Base-by-base conservation (phyloP, 2,329 filamentous ascomycete species). In the Fusarium piperis region DNA sequence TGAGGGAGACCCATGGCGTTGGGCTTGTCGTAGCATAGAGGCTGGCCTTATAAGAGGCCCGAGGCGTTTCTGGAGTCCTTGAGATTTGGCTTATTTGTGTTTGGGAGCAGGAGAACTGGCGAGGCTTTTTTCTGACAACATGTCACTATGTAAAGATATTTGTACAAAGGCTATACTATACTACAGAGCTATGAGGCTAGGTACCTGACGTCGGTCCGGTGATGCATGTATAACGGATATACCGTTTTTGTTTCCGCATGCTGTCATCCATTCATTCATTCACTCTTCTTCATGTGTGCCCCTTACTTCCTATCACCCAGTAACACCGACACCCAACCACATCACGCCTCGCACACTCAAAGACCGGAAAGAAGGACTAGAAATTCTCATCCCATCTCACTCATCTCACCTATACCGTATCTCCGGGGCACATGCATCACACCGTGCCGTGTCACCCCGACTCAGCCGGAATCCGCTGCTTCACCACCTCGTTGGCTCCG, bases 391-490 rank as follows among this genome's bases (percentile, higher is more conserved):
- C 39, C 41, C 56, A 67, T 46, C 26, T 30, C 44, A 13, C 26
- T 30, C 44, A 48, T 48, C 44, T 28, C 26, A 28, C 44, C 44
- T 48, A 48, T 64, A 38, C 55, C 58, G 56, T 56, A 67, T 68
- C 58, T 59, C 55, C 55, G 57, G 55, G 41, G 26, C 20, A 44
- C 28, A 28, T 30, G 48, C 38, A 67, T 67, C 48, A 32, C 18
- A 71, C 59, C 38, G 56, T 33, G 65, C 30, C 15, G 67, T 72
- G 67, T 65, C 26, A 76, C 67, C 51, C 53, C 39, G 33, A 67
- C 62, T 32, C 59, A n/a, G 52, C 53, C 30, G 62, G 59, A 59
- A 65, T 57, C 61, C 65, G 65, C 36, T 44, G 41, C 51, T 52
- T 13, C 13, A 39, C 26, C 20, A 32, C 30, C 33, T 62, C 63